Evolutionary conservation across 257 asterid species (phyloP), one percentile per base, ranked within the genome.

Genomic region (Anisodus tanguticus): DNA sequence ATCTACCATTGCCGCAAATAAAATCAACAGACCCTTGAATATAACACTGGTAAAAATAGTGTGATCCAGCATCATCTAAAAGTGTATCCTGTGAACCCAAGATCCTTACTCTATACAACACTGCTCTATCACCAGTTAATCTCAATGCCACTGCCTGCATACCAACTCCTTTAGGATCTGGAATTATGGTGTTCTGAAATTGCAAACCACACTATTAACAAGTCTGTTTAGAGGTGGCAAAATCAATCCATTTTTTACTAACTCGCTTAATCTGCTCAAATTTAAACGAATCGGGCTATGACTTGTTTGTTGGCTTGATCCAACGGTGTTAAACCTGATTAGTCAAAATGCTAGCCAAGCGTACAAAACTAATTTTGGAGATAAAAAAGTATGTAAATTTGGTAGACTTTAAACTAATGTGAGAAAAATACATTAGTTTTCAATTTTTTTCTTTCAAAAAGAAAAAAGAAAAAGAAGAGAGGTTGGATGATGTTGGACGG

Each of bases 61-160:
- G 99, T 0, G 89, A 47, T 9, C 99, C 99, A 0, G 26, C 49
- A 22, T 94, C 94, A 43, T 96, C 99, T 68, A 93, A 81, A 2
- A 96, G 95, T 0, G 99, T 94, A 6, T 96, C 98, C 54, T 96
- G 98, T 6, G 94, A 90, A 13, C 99, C 99, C 62, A 96, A 88
- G 49, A 96, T 91, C 7, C 94, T 87, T 4, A 70, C 97, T 41
- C 68, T 91, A 86, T 94, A 87, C 26, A 96, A 92, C 90, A 93
- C 69, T 4, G 99, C 93, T 49, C 87, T 91, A 26, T 96, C 97
- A 0, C 98, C 97, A 0, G 84, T 81, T 79, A 94, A 87, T 87
- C 95, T 87, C 84, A 93, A 67, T 3, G 98, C 98, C 86, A 94
- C 99, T 2, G 97, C 99, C 76, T 94, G 98, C 91, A 85, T 88